Percentiles rank a stretch among this genome's conserved stretches.
phyloP scores from a whole-genome alignment of 768 basidiomycete genomes.

The Trametes meyenii region DNA sequence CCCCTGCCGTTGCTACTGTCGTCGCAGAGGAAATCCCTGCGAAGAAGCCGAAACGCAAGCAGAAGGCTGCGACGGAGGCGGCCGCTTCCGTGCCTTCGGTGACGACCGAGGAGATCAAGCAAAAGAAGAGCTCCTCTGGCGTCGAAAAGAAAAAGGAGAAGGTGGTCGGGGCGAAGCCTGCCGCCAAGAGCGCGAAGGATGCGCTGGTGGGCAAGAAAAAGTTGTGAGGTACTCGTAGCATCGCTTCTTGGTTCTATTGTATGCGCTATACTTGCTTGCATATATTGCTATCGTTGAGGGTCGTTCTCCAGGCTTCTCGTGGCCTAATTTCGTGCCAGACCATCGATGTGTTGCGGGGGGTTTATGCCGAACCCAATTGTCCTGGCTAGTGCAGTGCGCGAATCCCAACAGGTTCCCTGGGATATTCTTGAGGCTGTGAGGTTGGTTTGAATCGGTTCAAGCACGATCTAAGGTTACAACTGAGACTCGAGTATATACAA shows the following conservation, averaged over 20 bases:
- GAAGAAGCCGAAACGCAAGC: conserved; percentile 22
- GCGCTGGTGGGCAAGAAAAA: conserved; percentile 53
- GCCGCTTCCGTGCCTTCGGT: conserved; percentile 16
- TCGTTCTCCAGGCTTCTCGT: too few relatives aligned
- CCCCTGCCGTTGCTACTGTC: neutral
- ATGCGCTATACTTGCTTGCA: neutral
- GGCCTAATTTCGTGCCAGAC: neutral
- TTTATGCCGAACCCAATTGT: too few relatives aligned
- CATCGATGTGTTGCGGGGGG: neutral
- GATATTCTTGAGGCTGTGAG: too few relatives aligned
- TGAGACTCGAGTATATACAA: conserved; percentile 10
- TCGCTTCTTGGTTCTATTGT: neutral
- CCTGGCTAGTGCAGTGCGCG: too few relatives aligned
- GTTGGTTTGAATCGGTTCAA: too few relatives aligned
- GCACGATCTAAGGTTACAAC: conserved; percentile 8
- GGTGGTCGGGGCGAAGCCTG: conserved; percentile 36
- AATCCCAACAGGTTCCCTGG: too few relatives aligned
- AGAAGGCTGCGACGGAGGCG: conserved; percentile 11
- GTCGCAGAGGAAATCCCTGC: conserved; percentile 4
- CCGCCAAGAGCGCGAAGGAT: conserved; percentile 57
- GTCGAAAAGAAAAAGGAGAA: conserved; percentile 63
- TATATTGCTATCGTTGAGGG: too few relatives aligned
- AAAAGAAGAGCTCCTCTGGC: conserved; percentile 47
- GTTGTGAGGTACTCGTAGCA: conserved; percentile 35
- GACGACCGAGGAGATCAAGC: conserved; percentile 49